phyloP scores from a whole-genome alignment of 306 rosid species.

The Gastrolobium villosum region DNA sequence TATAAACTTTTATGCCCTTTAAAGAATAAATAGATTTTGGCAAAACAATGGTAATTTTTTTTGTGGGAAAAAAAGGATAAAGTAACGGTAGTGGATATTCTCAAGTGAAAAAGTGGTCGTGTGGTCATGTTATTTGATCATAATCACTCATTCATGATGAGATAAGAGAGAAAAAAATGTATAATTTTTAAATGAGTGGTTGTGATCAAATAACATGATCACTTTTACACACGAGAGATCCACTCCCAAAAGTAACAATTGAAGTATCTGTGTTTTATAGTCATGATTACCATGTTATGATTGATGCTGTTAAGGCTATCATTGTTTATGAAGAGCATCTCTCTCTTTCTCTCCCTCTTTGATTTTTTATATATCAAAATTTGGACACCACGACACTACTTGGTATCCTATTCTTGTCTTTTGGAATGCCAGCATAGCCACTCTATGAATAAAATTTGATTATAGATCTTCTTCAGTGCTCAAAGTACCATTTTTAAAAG shows the following conservation, averaged over 20 bases:
- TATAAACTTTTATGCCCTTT: neutral
- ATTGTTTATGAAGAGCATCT: conserved; percentile 29
- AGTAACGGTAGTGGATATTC: too few species aligned
- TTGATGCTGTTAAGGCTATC: conserved; percentile 3
- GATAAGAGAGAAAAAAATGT: too few species aligned
- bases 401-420: neutral
- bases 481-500: conserved; percentile 17
- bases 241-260: too few species aligned
- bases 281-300: neutral
- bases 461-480: conserved; percentile 36
- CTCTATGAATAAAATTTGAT: conserved; percentile 9
- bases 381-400: conserved; percentile 23
- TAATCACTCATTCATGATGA: too few species aligned
- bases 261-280: neutral
- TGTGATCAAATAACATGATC: too few species aligned
- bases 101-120: too few species aligned
- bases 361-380: conserved; percentile 8
- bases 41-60: conserved; percentile 17
- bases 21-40: neutral
- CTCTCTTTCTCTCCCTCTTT: neutral
- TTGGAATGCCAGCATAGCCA: neutral
- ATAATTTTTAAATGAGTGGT: too few species aligned
- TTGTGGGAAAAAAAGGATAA: neutral
- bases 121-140: too few species aligned
- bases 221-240: too few species aligned